phyloP scores from a whole-genome alignment of 2,329 filamentous ascomycete species.

The Periconia sp. region DNA sequence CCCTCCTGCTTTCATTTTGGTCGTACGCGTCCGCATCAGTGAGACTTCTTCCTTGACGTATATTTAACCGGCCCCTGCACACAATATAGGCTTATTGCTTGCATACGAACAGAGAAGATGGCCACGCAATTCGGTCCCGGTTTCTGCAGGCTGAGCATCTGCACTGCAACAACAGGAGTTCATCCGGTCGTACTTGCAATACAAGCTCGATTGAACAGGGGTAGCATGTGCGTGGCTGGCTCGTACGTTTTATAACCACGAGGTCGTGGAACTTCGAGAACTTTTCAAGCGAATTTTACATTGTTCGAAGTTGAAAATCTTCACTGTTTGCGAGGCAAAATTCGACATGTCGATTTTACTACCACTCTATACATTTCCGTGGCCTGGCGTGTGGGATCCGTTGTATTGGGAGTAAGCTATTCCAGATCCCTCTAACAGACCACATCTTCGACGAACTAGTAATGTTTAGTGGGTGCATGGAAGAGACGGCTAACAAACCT shows the following conservation, averaged over 20 bases:
- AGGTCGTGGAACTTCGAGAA: neutral
- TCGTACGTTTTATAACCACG: neutral
- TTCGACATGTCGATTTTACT: constrained; percentile 41
- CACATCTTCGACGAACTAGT: neutral
- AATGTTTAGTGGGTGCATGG: neutral
- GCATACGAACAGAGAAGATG: neutral
- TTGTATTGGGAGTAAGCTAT: constrained; percentile 46
- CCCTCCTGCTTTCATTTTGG: neutral
- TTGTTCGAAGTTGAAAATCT: neutral
- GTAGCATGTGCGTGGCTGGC: neutral
- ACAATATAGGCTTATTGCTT: constrained; percentile 3
- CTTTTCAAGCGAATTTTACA: neutral
- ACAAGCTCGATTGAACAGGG: neutral
- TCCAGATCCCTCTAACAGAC: neutral
- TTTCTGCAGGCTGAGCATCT: neutral
- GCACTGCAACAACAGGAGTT: neutral
- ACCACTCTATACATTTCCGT: constrained; percentile 54
- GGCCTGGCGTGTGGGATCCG: constrained; percentile 49
- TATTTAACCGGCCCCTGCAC: constrained; percentile 9
- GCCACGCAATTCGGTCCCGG: neutral
- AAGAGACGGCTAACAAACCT: neutral
- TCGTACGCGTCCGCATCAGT: neutral
- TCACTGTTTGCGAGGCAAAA: too few species aligned
- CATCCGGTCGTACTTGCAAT: neutral
- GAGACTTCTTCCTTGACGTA: neutral